Base-by-base conservation (phyloP, 2,329 filamentous ascomycete genomes). In the Paraconiothyrium sp. region DNA sequence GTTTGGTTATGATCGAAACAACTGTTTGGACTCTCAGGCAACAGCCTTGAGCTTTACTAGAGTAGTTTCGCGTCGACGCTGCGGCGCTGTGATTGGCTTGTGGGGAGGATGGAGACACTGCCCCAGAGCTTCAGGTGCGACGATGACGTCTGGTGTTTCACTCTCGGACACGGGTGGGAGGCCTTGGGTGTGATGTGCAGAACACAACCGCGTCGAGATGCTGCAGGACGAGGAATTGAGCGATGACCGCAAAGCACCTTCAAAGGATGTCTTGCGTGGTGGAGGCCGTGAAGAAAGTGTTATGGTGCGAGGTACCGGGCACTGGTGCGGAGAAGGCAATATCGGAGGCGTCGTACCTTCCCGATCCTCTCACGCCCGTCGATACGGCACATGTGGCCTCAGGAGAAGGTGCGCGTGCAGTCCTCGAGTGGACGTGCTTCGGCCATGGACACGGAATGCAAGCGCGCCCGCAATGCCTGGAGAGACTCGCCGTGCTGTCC, bases 121-220 rank as follows among this genome's bases (percentile, higher is more conserved):
- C 27, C 27, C 27, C 27, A 30, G 30, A 30, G 51, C 48, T 37
- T 8, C 10, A 51, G 47, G 27, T 37, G 54, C 47, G 54, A 51
- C 39, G 35, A 57, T 63, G 61, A 63, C 61, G 61, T 63, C 54
- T 54, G 47, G 27, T 60, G 61, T 63, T 60, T 63, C 61, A 63
- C 37, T 43, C 47, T 56, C 24, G 30, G 55, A 57, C 51, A 48
- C 6, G 39, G 43, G n/a, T 16, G 30, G 55, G 44, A 47, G 22
- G 49, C 55, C 34, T 58, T 9, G 20, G 20, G 43, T 44, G 27
- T 1, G 44, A 7, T 39, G 56, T 27, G 44, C 59, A 37, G 20
- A n/a, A 20, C 5, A 41, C 39, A 16, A 41, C 6, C 16, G 14
- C 39, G 14, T 9, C n/a, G 39, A 41, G 39, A 41, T n/a, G 39